Evolutionary conservation across 257 asterid genomes (phyloP), one percentile per base, ranked within the genome.

Genomic region (Phtheirospermum japonicum): DNA sequence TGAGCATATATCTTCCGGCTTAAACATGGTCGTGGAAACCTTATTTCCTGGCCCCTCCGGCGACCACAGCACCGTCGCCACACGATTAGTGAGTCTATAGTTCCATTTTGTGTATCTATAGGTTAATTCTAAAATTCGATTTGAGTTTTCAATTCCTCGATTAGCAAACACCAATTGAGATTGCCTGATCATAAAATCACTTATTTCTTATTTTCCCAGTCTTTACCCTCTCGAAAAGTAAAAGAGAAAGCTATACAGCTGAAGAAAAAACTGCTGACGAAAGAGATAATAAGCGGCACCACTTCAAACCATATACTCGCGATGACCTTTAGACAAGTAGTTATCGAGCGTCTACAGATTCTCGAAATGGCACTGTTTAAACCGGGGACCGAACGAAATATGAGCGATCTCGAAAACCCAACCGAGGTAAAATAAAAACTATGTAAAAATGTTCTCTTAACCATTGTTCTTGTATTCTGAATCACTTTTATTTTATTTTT

Each of bases 301-400:
- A 45, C 80, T 0, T 74, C 88, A 2, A 74, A 80, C 70, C 84
- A 82, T 71, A 86, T 91, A 67, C 94, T 91, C 58, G 84, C 95
- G 14, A 80, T 86, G 92, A 91, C 98, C 50, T 91, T 91, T 70
- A 84, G 92, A 54, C 98, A 91, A 83, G 96, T 89, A 34, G 79
- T 83, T 34, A 9, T 91, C 58, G 83, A 76, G 63, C 84, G 81
- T 80, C 84, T 86, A 42, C 86, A 86, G 95, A 86, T 81, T 69
- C 80, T 86, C 45, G 95, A 91, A 67, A 76, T 91, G 70, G 78
- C 73, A 32, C 33, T 77, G 39, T 84, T 88, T 73, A 71, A 79
- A 64, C 92, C 95, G 57, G 95, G 94, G 65, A 67, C 84, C 10
- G 82, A 72, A 68, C 83, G 92, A 71, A 60, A 79, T 65, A 88